Percentiles rank a stretch among this genome's conserved stretches.
phyloP scores from a whole-genome alignment of 2,329 filamentous ascomycete species.

The Pseudogymnoascus sp. region DNA sequence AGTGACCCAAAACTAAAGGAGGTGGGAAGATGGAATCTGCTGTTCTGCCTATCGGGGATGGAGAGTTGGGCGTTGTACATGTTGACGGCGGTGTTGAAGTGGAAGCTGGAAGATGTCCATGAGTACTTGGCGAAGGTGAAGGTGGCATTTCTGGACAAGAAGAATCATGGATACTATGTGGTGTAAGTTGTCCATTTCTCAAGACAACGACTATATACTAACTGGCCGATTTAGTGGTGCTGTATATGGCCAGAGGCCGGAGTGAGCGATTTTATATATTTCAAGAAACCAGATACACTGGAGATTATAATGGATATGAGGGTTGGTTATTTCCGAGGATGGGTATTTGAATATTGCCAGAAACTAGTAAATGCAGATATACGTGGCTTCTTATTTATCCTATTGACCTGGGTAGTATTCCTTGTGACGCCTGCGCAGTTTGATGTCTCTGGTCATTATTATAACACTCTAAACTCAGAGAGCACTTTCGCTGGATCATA shows the following conservation, averaged over 20 bases:
- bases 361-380: background rate
- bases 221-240: background rate
- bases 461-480: background rate
- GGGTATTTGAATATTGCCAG: background rate
- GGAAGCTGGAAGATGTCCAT: background rate
- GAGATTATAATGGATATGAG: background rate
- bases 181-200: background rate
- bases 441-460: background rate
- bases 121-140: background rate
- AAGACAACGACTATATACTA: background rate
- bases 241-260: background rate
- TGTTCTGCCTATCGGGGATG: background rate
- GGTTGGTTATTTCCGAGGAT: background rate
- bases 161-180: constrained; percentile 9
- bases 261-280: background rate
- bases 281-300: background rate
- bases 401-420: background rate
- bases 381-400: background rate
- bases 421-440: background rate
- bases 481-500: background rate
- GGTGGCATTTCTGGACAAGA: background rate
- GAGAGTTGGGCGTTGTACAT: constrained; percentile 1
- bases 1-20: constrained; percentile 12
- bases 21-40: constrained; percentile 7
- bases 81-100: background rate